Conservation (phyloP, 805 yeast genomes). For the Myxozyma kluyveri region DNA sequence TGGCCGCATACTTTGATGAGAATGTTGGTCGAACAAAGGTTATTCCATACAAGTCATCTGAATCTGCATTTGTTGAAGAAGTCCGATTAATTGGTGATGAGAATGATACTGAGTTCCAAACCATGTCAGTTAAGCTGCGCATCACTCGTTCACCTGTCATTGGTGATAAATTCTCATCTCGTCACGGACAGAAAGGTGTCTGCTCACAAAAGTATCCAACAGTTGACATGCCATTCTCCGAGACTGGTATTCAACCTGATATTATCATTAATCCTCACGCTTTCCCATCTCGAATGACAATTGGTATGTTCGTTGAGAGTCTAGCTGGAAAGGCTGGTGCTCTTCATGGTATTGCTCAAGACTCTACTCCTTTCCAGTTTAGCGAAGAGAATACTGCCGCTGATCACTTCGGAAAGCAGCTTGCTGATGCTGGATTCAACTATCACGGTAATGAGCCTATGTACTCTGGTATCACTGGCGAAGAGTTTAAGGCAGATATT, state of each 20-base stretch:
- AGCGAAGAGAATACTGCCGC: conserved; percentile 93
- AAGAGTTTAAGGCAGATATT: conserved; percentile 92
- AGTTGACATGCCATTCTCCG: conserved; percentile 94
- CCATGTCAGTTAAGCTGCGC: conserved; percentile 82
- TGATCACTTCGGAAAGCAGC: conserved; percentile 94
- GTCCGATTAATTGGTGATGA: conserved; percentile 91
- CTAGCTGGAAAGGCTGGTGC: conserved; percentile 99
- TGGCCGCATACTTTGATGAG: conserved; percentile 89
- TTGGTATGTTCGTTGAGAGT: conserved; percentile 98
- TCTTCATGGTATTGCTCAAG: conserved; percentile 94
- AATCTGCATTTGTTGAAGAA: conserved; percentile 93
- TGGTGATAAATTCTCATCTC: conserved; percentile 96
- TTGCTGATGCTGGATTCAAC: conserved; percentile 83
- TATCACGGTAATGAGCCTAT: conserved; percentile 98
- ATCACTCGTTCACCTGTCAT: conserved; percentile 88
- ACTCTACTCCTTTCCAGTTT: conserved; percentile 94
- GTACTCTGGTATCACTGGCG: conserved; percentile 98
- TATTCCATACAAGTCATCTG: conserved; percentile 88
- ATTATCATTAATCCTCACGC: conserved; percentile 98
- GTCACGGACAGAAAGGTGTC: conserved; percentile 98
- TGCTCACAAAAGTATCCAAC: conserved; percentile 98
- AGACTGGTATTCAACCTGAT: conserved; percentile 95
- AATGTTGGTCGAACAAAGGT: conserved; percentile 85
- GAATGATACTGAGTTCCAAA: conserved; percentile 73
- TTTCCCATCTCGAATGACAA: conserved; percentile 99